phyloP scores from a whole-genome alignment of 352 stramenopile genomes.

The Phytophthora litchii region DNA sequence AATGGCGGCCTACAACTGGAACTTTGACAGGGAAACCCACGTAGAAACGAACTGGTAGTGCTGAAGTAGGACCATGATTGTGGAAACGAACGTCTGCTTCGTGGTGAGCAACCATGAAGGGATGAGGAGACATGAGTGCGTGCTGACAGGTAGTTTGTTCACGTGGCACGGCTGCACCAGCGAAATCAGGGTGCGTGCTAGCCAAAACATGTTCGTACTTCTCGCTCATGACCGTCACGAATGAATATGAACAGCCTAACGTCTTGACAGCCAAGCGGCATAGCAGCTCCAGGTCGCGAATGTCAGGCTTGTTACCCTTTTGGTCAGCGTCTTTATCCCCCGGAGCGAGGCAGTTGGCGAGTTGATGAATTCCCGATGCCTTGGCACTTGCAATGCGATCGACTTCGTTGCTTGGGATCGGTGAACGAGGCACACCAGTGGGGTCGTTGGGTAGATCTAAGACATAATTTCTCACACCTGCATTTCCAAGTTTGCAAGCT shows the following conservation, averaged over 20 bases:
- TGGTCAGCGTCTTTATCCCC: conserved; percentile 15
- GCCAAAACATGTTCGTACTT: conserved; percentile 49
- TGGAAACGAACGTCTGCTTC: conserved; percentile 65
- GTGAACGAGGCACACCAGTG: conserved; percentile 17
- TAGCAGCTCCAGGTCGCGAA: conserved; percentile 54
- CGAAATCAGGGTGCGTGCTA: conserved; percentile 26
- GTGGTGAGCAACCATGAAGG: conserved; percentile 56
- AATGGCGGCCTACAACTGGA: conserved; percentile 2
- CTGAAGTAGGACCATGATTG: conserved; percentile 28
- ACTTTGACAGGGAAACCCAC: conserved; percentile 59
- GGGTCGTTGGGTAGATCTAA: conserved; percentile 28
- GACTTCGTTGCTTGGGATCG: conserved; percentile 37
- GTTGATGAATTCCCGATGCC: conserved; percentile 12
- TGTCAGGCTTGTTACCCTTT: conserved; percentile 28
- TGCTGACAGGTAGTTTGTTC: conserved; percentile 63
- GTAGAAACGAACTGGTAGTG: conserved; percentile 57
- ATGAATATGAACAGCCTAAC: conserved; percentile 48
- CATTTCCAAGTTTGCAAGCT: conserved; percentile 27
- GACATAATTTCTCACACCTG: conserved; percentile 17
- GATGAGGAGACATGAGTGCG: conserved; percentile 52
- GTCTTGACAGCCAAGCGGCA: conserved; percentile 53
- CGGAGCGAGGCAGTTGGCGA: conserved; percentile 23
- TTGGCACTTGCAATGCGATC: conserved; percentile 25
- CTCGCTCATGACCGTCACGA: conserved; percentile 57
- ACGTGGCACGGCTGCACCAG: conserved; percentile 38